These are phyloP conservation scores for Emmonsiellopsis sp. DNA, from an alignment of 2,329 filamentous ascomycete species.

Conservation along the genomic window DNA sequence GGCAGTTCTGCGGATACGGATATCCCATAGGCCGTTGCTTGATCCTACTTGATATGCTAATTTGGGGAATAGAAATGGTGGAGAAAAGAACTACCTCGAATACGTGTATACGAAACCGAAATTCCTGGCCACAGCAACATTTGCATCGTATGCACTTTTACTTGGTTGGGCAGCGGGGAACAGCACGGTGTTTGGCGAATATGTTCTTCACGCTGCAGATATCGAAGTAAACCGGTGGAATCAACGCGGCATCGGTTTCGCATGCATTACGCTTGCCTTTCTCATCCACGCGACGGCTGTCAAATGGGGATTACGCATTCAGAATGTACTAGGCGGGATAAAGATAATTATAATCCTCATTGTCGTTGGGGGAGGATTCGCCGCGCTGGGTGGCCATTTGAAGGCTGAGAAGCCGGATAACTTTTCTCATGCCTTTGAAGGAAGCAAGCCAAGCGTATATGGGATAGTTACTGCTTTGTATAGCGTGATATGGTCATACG, in stretches of 20 bases:
- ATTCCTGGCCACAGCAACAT: conserved; percentile 46
- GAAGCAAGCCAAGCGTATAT: conserved; percentile 27
- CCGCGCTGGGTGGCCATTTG: conserved; percentile 31
- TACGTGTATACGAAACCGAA: conserved; percentile 43
- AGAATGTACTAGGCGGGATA: conserved; percentile 41
- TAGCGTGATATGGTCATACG: conserved; percentile 54
- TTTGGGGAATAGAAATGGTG: conserved; percentile 33
- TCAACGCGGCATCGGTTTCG: conserved; percentile 40
- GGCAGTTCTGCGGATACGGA: neutral
- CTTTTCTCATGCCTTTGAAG: conserved; percentile 31
- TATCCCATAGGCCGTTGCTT: neutral
- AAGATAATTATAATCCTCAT: conserved; percentile 44
- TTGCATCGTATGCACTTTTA: conserved; percentile 43
- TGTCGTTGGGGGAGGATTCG: conserved; percentile 36
- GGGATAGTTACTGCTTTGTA: conserved; percentile 52
- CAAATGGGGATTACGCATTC: conserved; percentile 39
- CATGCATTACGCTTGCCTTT: conserved; percentile 40
- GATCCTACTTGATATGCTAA: neutral
- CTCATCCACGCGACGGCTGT: conserved; percentile 40
- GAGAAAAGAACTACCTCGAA: conserved; percentile 48
- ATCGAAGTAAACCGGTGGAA: conserved; percentile 39
- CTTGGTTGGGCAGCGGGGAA: conserved; percentile 46
- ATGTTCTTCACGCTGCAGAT: conserved; percentile 41
- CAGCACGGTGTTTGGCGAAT: conserved; percentile 45
- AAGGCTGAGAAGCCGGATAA: conserved; percentile 29